Evolutionary conservation across 2,329 filamentous ascomycete genomes (phyloP), one percentile per base, ranked within the genome.

Genomic region (Fusarium sp.): DNA sequence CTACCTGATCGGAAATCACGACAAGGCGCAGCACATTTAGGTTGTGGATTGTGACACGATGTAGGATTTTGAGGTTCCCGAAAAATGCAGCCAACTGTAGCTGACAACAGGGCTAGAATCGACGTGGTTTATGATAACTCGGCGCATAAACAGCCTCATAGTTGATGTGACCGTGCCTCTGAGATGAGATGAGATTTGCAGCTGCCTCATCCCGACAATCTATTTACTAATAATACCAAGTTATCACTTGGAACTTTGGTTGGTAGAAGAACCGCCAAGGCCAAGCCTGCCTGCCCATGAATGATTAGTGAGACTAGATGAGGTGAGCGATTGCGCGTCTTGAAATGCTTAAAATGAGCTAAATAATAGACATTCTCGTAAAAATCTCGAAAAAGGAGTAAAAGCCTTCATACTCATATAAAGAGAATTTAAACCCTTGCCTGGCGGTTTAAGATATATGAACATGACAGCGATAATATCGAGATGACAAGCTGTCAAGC

Each of bases 1-100:
- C 38, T 59, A 48, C 58, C 64, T 63, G 68, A 63, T 69, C 52
- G 58, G 63, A 67, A 57, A 66, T 50, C 57, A 73, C 41, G 48
- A 53, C 68, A 69, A 41, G 68, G 58, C 61, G 42, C 46, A 37
- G 46, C 65, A 57, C 52, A 62, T 57, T 50, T 41, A 13, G 52
- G 35, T 48, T 49, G 48, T 62, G 66, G 70, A 59, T 54, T 52
- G 50, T 63, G 59, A 69, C 65, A 55, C 69, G 57, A 63, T 57
- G 47, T 28, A 57, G 55, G 53, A 47, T 50, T 47, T 52, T 50
- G 58, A 65, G 38, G 52, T 26, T 59, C 38, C 41, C 11, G 39
- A 42, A 35, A 49, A 38, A 35, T 58, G 37, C 18, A 57, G 33
- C 39, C 38, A 44, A 52, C 41, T 39, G 20, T 21, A 59, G 39